These are phyloP conservation scores for Gentiana straminea DNA, from an alignment of 257 asterid genomes.

Conservation along the genomic window DNA sequence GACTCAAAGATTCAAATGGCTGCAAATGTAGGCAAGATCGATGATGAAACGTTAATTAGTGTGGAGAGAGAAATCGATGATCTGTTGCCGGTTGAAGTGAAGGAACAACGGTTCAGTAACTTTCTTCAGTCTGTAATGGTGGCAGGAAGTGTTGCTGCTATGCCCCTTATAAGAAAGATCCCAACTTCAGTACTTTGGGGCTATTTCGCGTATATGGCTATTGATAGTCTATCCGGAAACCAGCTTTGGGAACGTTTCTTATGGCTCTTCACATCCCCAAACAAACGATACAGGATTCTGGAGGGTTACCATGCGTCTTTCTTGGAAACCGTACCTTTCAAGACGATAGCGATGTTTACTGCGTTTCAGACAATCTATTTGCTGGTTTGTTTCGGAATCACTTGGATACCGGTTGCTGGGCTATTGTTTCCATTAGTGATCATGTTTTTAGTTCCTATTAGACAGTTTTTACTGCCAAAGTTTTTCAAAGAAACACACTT, in stretches of 20 bases:
- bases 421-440: constrained; percentile 67
- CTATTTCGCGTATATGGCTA: constrained; percentile 88
- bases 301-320: constrained; percentile 61
- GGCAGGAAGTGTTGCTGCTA: constrained; percentile 75
- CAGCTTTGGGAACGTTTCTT: constrained; percentile 88
- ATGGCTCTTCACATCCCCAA: constrained; percentile 67
- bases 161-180: constrained; percentile 82
- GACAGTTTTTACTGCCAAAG: constrained; percentile 62
- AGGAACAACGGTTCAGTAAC: constrained; percentile 86
- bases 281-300: constrained; percentile 52
- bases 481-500: constrained; percentile 72
- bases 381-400: constrained; percentile 73
- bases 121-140: constrained; percentile 70
- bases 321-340: constrained; percentile 85
- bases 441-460: constrained; percentile 76
- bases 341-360: constrained; percentile 58
- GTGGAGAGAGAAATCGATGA: constrained; percentile 82
- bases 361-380: constrained; percentile 55
- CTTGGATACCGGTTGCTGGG: constrained; percentile 93
- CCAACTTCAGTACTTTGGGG: constrained; percentile 97
- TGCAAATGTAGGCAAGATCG: constrained; percentile 72
- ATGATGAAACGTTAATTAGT: constrained; percentile 68
- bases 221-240: constrained; percentile 81
- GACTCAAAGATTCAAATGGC: constrained; percentile 70
- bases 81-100: constrained; percentile 72